Evolutionary conservation across 352 stramenopile species (phyloP).

Genomic region (Phytophthora aleatoria): DNA sequence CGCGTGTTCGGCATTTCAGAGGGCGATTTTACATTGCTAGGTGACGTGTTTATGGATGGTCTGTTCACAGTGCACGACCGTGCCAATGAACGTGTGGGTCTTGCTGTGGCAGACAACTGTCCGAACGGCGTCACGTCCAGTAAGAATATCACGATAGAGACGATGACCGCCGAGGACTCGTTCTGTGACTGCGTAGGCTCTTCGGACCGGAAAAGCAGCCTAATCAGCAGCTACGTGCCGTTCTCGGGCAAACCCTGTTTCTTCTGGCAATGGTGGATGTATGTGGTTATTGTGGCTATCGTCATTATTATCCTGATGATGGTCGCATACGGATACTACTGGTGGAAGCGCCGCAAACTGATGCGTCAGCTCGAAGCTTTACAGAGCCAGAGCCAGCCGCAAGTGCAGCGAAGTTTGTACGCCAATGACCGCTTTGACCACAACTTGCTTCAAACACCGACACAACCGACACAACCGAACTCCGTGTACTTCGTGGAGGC

Average conservation of each 20-base stretch:
- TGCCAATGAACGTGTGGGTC: slow-evolving; percentile 50
- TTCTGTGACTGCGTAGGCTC: slow-evolving; percentile 75
- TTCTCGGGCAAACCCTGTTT: slow-evolving; percentile 76
- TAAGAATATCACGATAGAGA: slow-evolving; percentile 70
- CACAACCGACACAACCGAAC: slow-evolving; percentile 28
- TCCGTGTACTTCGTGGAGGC: slow-evolving; percentile 36
- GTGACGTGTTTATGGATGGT: slow-evolving; percentile 88
- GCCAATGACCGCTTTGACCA: slow-evolving; percentile 37
- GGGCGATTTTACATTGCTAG: slow-evolving; percentile 71
- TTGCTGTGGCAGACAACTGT: slow-evolving; percentile 73
- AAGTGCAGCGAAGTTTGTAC: slow-evolving; percentile 46
- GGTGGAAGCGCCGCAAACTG: slow-evolving; percentile 55
- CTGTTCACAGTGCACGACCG: slow-evolving; percentile 85
- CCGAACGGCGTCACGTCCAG: slow-evolving; percentile 69
- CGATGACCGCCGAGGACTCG: slow-evolving; percentile 36
- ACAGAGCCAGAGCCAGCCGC: slow-evolving; percentile 40
- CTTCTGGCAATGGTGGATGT: slow-evolving; percentile 91
- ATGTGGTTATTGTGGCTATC: slow-evolving; percentile 68
- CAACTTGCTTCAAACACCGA: slow-evolving; percentile 45
- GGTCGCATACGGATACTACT: slow-evolving; percentile 55
- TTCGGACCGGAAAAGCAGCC: slow-evolving; percentile 56
- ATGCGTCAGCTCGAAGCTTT: slow-evolving; percentile 44
- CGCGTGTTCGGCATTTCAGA: slow-evolving; percentile 86
- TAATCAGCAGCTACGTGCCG: slow-evolving; percentile 67
- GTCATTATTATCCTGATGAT: slow-evolving; percentile 61